Percentiles rank a stretch among this genome's conserved stretches.
These are phyloP conservation scores for Ophiostoma piceae DNA, from an alignment of 2,329 filamentous ascomycete species.

Conservation along the genomic window DNA sequence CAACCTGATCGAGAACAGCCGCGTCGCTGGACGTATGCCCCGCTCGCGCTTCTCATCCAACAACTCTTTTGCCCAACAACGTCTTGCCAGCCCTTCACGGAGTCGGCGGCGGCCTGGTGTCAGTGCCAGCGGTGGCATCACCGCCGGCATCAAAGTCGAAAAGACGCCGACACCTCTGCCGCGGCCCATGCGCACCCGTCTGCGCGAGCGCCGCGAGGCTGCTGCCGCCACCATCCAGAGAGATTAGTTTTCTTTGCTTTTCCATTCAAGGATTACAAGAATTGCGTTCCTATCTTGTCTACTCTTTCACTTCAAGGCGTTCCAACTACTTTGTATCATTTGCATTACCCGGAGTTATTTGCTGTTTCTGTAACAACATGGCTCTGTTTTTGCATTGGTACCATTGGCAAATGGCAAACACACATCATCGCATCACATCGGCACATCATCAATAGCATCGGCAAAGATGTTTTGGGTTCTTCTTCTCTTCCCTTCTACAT, in stretches of 20 bases:
- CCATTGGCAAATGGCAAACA: neutral
- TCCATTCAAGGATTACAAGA: too few relatives aligned
- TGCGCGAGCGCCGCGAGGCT: constrained; percentile 37
- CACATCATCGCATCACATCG: neutral
- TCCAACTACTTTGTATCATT: neutral
- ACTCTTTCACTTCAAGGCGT: neutral
- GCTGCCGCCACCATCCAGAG: constrained; percentile 27
- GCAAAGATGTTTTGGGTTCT: neutral
- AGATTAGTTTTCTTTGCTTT: neutral
- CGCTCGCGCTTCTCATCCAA: neutral
- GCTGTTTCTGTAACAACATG: constrained; percentile 6
- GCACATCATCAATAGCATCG: neutral
- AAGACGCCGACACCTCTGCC: constrained; percentile 14
- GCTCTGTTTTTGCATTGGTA: neutral
- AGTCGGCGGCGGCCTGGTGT: constrained; percentile 34
- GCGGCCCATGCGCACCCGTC: constrained; percentile 27
- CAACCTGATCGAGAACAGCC: neutral
- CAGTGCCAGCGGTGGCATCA: neutral
- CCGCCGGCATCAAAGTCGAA: constrained; percentile 18
- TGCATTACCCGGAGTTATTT: neutral
- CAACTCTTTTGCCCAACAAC: neutral
- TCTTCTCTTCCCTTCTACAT: neutral
- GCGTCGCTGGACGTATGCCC: neutral
- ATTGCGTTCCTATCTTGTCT: neutral
- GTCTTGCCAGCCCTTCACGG: neutral